A percentile compares a stretch with the other conserved stretches of the same genome.
Conservation (phyloP, 2,329 filamentous ascomycete genomes). For the Botryosphaeria dothidea region DNA sequence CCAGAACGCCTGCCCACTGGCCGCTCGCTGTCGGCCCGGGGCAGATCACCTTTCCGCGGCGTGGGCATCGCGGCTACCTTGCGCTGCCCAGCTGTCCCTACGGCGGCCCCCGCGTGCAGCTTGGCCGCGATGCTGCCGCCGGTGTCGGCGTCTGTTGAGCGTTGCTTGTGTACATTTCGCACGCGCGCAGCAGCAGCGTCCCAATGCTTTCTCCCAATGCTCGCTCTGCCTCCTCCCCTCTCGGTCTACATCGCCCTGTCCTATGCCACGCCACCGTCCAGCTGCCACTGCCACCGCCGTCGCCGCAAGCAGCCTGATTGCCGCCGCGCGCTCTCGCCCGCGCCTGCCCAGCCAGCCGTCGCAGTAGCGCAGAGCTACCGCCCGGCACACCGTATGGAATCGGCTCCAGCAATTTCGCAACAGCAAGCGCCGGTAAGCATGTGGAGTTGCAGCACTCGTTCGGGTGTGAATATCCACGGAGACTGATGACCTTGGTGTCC, state of each 20-base stretch:
- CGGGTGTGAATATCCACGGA: no score
- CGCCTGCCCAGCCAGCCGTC: background rate
- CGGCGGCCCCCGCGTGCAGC: background rate
- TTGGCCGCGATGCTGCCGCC: background rate
- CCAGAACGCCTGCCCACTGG: background rate
- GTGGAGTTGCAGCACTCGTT: no score
- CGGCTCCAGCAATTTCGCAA: no score
- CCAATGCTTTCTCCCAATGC: background rate
- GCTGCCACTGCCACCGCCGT: background rate
- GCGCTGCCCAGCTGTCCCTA: no score
- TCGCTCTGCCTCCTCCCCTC: background rate
- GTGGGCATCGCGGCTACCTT: background rate
- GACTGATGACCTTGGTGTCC: no score
- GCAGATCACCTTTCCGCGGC: slow-evolving; percentile 8
- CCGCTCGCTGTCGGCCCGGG: background rate
- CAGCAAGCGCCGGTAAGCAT: no score
- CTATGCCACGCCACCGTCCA: background rate
- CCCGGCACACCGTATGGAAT: background rate
- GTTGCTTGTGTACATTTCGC: background rate
- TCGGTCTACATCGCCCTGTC: background rate
- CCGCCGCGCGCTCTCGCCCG: background rate
- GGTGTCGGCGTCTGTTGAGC: background rate
- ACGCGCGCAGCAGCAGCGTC: background rate
- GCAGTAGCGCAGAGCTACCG: background rate
- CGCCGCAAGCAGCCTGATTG: background rate